Conservation (phyloP, 768 basidiomycete genomes). For the Russula abietina region DNA sequence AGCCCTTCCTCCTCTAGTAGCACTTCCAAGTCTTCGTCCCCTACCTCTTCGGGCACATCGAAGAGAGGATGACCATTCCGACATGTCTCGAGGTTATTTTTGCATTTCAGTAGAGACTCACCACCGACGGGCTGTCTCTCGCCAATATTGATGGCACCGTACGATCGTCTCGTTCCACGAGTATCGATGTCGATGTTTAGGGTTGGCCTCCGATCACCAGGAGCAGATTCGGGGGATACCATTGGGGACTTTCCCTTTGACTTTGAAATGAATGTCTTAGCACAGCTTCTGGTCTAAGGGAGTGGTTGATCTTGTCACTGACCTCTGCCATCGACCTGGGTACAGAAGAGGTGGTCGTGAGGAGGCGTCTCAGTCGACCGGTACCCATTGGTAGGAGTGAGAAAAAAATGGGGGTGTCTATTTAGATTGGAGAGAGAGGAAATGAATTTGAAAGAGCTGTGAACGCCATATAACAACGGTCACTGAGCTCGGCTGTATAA, state of each 20-base stretch:
- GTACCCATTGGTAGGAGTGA: constrained; percentile 2
- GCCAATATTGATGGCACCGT: constrained; percentile 13
- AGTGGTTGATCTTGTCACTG: neutral
- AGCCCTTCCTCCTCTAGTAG: constrained; percentile 19
- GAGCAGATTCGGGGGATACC: neutral
- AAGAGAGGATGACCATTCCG: constrained; percentile 11
- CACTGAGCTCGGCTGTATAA: neutral
- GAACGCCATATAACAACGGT: constrained; percentile 1
- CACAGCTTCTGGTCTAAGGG: neutral
- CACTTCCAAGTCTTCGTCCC: constrained; percentile 13
- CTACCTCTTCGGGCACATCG: constrained; percentile 23
- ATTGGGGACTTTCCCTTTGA: constrained; percentile 20
- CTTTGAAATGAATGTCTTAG: constrained; percentile 3
- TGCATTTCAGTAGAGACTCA: neutral
- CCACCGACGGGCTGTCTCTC: neutral
- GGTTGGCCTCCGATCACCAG: constrained; percentile 5
- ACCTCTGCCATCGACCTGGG: constrained; percentile 9
- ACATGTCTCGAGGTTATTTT: constrained; percentile 16
- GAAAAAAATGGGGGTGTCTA: neutral
- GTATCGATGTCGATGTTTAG: constrained; percentile 21
- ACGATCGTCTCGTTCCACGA: constrained; percentile 15
- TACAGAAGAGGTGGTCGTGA: neutral
- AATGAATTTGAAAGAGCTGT: neutral
- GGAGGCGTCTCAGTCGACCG: constrained; percentile 9
- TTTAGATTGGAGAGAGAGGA: neutral